phyloP scores from a whole-genome alignment of 495 filamentous ascomycete species.

The Evernia prunastri region DNA sequence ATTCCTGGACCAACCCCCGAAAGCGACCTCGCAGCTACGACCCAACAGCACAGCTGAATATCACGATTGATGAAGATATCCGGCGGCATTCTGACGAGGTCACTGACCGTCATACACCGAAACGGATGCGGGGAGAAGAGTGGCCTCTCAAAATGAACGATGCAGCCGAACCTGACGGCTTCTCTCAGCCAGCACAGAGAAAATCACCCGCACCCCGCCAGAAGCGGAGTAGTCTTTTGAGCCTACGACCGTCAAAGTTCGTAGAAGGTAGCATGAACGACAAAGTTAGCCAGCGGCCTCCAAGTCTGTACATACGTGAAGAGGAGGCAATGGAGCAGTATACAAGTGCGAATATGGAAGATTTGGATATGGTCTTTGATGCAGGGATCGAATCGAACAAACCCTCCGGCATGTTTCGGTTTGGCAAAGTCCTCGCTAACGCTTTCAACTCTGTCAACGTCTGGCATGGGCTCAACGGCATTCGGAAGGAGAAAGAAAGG shows the following conservation, averaged over 20 bases:
- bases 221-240: constrained; percentile 9
- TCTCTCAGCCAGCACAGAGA: constrained; percentile 21
- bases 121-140: constrained; percentile 23
- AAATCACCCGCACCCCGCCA: constrained; percentile 22
- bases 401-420: constrained; percentile 50
- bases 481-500: constrained; percentile 32
- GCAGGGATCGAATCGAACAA: constrained; percentile 23
- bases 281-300: constrained; percentile 60
- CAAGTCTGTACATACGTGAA: constrained; percentile 52
- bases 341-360: constrained; percentile 1
- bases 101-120: constrained; percentile 11
- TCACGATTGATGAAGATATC: constrained; percentile 8
- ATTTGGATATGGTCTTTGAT: constrained; percentile 16
- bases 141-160: constrained; percentile 26
- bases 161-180: neutral
- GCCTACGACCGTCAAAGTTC: constrained; percentile 52
- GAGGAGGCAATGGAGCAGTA: constrained; percentile 31
- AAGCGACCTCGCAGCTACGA: constrained; percentile 19
- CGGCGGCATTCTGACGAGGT: constrained; percentile 1
- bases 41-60: constrained; percentile 6
- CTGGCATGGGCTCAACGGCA: constrained; percentile 37
- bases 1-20: constrained; percentile 15
- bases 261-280: constrained; percentile 74
- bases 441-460: constrained; percentile 49
- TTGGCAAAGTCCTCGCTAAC: constrained; percentile 51